Base-by-base conservation (phyloP, 371 early-diverging fungal genomes). In the Actinomucor elegans region DNA sequence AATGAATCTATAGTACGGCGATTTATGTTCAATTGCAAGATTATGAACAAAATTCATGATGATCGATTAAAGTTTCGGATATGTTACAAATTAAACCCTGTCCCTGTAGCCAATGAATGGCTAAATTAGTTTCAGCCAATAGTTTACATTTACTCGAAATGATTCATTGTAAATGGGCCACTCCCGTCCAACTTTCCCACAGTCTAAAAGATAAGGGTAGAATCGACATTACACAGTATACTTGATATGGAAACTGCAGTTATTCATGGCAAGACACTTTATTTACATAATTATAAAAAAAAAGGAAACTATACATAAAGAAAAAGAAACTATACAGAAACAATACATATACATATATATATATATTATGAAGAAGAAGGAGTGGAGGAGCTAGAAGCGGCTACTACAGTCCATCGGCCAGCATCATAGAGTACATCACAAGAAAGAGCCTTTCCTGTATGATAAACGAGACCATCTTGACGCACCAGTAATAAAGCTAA, bases 401-500 rank as follows among this genome's bases (percentile, higher is more conserved):
- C 29, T 2, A 66, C 53, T 12, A 61, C 58, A 10, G 58, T 44
- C 57, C 55, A 66, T 20, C 55, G 58, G 23, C 55, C 58, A 33
- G 47, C 50, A 31, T 61, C 50, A 34, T 48, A 35, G 4, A 54
- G n/a, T 26, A 64, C 37, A 38, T 57, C 48, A 50, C 64, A 71
- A 17, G 44, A 38, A 17, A 73, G 52, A 11, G 65, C 59, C 46
- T 67, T 74, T 6, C 70, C 71, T 3, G 74, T 69, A 17, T 67
- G 68, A 47, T 67, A 74, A 1, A 70, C 66, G 17, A 70, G 37
- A 0, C 67, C 69, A 46, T 74, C 74, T 55, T 69, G 62, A 3
- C 68, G 60, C 2, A 64, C 74, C 5, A 74, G 47, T 2, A 70
- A 48, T 2, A 74, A 27, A 1, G 70, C 57, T 11, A 70, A 29